phyloP scores from a whole-genome alignment of 345 rosid species.

The Arabidopsis arenosa region DNA sequence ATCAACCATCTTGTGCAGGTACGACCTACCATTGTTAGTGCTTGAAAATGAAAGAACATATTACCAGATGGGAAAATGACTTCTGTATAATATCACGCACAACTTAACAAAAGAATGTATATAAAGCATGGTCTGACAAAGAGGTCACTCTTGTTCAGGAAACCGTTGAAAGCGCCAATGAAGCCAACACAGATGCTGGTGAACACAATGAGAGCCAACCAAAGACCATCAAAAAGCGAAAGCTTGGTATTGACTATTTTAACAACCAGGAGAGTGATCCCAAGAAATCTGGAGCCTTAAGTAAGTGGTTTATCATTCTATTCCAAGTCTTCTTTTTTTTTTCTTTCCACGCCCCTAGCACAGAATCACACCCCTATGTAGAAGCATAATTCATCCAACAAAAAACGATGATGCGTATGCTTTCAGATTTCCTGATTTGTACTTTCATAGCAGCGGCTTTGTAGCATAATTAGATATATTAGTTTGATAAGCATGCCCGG shows the following conservation, averaged over 20 bases:
- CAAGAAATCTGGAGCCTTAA: constrained; percentile 74
- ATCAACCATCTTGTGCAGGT: constrained; percentile 94
- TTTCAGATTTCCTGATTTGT: background rate
- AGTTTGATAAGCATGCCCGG: background rate
- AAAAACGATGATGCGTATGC: background rate
- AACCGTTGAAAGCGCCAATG: constrained; percentile 45
- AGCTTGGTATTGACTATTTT: constrained; percentile 72
- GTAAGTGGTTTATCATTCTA: constrained; percentile 50
- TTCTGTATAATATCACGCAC: background rate
- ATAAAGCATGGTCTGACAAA: constrained; percentile 10
- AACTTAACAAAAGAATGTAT: constrained; percentile 7
- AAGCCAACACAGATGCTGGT: constrained; percentile 46
- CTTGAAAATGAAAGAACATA: constrained; percentile 13
- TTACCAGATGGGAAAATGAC: constrained; percentile 1
- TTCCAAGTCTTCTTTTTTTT: background rate
- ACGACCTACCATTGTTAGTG: constrained; percentile 21
- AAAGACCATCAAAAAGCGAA: constrained; percentile 46
- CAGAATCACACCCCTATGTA: background rate
- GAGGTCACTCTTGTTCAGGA: constrained; percentile 52
- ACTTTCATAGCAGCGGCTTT: background rate
- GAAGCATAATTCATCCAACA: background rate
- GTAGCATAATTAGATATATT: background rate
- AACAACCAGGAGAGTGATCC: constrained; percentile 65
- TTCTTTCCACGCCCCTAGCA: background rate
- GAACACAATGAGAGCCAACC: constrained; percentile 46